Conservation (phyloP, 129 eudicot species). For the Dittrichia graveolens region DNA sequence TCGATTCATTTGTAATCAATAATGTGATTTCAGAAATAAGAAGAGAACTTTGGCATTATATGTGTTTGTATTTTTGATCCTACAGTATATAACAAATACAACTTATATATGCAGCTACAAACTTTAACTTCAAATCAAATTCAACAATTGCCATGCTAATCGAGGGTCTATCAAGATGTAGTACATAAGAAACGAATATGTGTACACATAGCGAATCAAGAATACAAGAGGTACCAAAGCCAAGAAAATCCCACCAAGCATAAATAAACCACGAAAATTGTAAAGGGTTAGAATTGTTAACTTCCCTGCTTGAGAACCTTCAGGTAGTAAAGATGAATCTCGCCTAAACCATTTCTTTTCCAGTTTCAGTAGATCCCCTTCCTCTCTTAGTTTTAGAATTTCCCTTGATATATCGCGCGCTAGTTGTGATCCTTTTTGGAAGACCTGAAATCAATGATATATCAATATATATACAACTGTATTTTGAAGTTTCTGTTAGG, state of each 20-base stretch:
- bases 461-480: neutral
- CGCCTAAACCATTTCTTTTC: slow-evolving; percentile 16
- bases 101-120: neutral
- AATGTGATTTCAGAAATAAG: too few relatives aligned
- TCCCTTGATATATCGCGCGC: neutral
- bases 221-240: neutral
- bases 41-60: too few relatives aligned
- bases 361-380: neutral
- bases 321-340: slow-evolving; percentile 1
- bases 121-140: slow-evolving; percentile 8
- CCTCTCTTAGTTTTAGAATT: neutral
- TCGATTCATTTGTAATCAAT: too few relatives aligned
- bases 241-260: neutral
- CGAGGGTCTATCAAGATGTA: slow-evolving; percentile 6
- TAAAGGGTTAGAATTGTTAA: slow-evolving; percentile 1
- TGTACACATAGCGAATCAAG: slow-evolving; percentile 3
- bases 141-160: neutral
- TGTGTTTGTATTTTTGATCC: too few relatives aligned
- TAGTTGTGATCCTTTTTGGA: neutral
- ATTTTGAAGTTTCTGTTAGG: too few relatives aligned
- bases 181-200: neutral
- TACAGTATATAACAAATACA: neutral
- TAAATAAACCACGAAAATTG: slow-evolving; percentile 17
- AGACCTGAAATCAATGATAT: neutral
- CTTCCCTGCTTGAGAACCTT: neutral